Evolutionary conservation across 257 asterid species (phyloP), one percentile per base, ranked within the genome.

Genomic region (Primulina huaijiensis): DNA sequence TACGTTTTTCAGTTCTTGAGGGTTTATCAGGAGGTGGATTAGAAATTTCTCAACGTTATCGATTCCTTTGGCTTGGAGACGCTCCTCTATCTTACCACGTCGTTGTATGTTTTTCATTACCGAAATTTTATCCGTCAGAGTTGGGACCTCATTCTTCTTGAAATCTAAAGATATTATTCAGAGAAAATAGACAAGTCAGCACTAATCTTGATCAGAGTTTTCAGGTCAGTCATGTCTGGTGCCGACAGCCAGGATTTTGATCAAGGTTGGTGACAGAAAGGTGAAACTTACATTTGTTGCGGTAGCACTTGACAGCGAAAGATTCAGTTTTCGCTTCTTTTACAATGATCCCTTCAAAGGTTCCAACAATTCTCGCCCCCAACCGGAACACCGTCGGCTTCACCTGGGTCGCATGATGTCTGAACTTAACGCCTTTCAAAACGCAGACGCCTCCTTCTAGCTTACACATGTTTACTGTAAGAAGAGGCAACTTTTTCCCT

Each of bases 41-140:
- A 88, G 84, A 73, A 90, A 86, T 70, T 83, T 79, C 78, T 82
- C 79, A 23, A 90, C 92, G 0, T 83, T 83, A 16, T 5, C 0
- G 63, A 90, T 82, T 8, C 68, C 56, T 21, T 20, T 64, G 7
- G 2, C 1, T 0, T 17, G 35, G 64, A 90, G 84, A 60, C 76
- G 79, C 64, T 72, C 72, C 7, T 74, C 67, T 27, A 60, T 33
- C 27, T n/a, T 23, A 25, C 87, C 82, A 11, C 77, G 55, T 68
- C 40, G 76, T 1, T 76, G 6, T 8, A 90, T 84, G 19, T 52
- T 57, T 16, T 9, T 50, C 19, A 90, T 55, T 50, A 87, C 74
- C 8, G 73, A 83, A 43, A 90, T 81, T 12, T 72, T 73, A 81
- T 90, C 96, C 0, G 62, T 62, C 8, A 80, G 84, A 37, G 70